Percentiles rank a stretch among this genome's conserved stretches.
Evolutionary conservation across 2,329 filamentous ascomycete genomes (phyloP).

Genomic region (Cordyceps farinosa): DNA sequence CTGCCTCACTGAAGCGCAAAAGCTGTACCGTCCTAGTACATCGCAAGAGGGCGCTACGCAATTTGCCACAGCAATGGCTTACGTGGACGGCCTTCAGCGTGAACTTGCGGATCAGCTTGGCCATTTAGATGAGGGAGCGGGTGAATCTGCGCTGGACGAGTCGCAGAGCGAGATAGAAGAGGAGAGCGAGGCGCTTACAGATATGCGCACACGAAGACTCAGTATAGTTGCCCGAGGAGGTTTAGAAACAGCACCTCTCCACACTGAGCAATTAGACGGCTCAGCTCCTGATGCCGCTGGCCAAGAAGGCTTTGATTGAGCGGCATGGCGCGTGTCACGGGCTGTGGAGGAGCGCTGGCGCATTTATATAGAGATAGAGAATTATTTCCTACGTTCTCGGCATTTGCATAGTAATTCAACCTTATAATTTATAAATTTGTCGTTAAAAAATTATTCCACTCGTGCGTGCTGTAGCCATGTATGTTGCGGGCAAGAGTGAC

Average conservation of each 20-base stretch:
- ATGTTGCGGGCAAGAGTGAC: not conserved
- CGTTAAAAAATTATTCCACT: not conserved
- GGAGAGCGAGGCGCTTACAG: conserved; percentile 51
- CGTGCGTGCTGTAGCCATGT: not conserved
- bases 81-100: conserved; percentile 50
- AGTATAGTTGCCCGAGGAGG: conserved; percentile 47
- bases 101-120: conserved; percentile 47
- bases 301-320: conserved; percentile 15
- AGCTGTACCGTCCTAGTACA: conserved; percentile 50
- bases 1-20: conserved; percentile 67
- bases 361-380: conserved; percentile 3
- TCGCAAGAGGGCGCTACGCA: conserved; percentile 49
- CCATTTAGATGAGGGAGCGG: conserved; percentile 25
- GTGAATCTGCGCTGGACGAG: conserved; percentile 31
- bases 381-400: not conserved
- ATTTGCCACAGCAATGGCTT: conserved; percentile 49
- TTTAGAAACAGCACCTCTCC: conserved; percentile 46
- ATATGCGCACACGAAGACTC: conserved; percentile 46
- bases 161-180: conserved; percentile 42
- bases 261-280: conserved; percentile 11
- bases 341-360: not conserved
- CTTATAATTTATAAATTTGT: not conserved
- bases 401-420: not conserved
- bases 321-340: not conserved
- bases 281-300: not conserved